Conservation (phyloP, 192 early-diverging fungal species). For the Backusella tuberculispora region DNA sequence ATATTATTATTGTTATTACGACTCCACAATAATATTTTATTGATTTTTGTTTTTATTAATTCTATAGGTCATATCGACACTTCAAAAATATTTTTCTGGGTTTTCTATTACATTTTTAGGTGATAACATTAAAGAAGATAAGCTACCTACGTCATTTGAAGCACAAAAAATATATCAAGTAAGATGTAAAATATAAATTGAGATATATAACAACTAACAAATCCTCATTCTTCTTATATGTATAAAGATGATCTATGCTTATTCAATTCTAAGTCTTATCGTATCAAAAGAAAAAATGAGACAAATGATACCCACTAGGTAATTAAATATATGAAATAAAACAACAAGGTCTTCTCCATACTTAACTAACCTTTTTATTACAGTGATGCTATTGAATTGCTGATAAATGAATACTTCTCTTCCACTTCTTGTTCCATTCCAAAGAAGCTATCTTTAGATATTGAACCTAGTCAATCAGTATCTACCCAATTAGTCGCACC, state of each 20-base stretch:
- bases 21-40: too few species aligned
- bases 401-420: slow-evolving; percentile 55
- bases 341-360: background rate
- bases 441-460: background rate
- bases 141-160: slow-evolving; percentile 44
- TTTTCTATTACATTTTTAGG: slow-evolving; percentile 45
- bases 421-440: slow-evolving; percentile 32
- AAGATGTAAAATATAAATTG: background rate
- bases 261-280: slow-evolving; percentile 55
- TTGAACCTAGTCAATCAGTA: slow-evolving; percentile 3
- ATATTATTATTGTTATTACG: too few species aligned
- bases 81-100: slow-evolving; percentile 64
- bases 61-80: slow-evolving; percentile 54
- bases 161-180: slow-evolving; percentile 56
- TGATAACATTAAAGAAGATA: slow-evolving; percentile 27
- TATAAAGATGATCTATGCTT: slow-evolving; percentile 65
- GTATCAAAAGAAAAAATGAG: slow-evolving; percentile 59
- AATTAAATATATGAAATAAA: background rate
- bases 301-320: slow-evolving; percentile 56
- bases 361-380: background rate
- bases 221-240: background rate
- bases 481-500: background rate
- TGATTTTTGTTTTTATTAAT: background rate
- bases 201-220: background rate
- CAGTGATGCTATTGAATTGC: slow-evolving; percentile 55